A percentile compares a stretch with the other conserved stretches of the same genome.
These are phyloP conservation scores for Entomortierella lignicola DNA, from an alignment of 192 early-diverging fungal species.

Conservation along the genomic window DNA sequence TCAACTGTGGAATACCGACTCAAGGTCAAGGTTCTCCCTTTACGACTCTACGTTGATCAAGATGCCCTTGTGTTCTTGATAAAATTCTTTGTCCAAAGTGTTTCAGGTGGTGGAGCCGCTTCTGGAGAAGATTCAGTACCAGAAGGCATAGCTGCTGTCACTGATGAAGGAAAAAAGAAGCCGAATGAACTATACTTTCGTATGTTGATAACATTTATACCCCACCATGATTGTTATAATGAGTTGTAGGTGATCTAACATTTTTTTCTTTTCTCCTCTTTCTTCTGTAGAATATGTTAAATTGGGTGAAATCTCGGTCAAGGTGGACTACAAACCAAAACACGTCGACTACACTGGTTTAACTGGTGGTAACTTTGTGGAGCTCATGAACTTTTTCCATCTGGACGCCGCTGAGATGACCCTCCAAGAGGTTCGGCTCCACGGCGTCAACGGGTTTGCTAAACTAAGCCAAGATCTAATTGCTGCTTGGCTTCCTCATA, in stretches of 20 bases:
- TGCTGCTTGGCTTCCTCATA: slow-evolving; percentile 90
- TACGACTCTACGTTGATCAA: slow-evolving; percentile 93
- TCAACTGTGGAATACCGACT: slow-evolving; percentile 69
- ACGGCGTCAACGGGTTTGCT: slow-evolving; percentile 79
- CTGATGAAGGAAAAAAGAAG: slow-evolving; percentile 22
- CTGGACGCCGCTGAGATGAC: slow-evolving; percentile 94
- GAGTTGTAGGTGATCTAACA: no score
- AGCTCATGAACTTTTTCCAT: slow-evolving; percentile 93
- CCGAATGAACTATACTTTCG: slow-evolving; percentile 62
- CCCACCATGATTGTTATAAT: neutral
- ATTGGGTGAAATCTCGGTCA: slow-evolving; percentile 80
- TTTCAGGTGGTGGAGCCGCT: neutral
- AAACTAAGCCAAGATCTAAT: slow-evolving; percentile 75
- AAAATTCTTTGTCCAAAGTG: slow-evolving; percentile 76
- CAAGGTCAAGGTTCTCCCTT: slow-evolving; percentile 75
- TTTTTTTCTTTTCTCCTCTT: no score
- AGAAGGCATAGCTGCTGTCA: slow-evolving; percentile 3
- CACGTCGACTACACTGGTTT: slow-evolving; percentile 81
- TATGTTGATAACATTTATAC: slow-evolving; percentile 40
- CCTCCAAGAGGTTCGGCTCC: slow-evolving; percentile 77
- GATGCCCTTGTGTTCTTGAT: slow-evolving; percentile 89
- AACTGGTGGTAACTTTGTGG: slow-evolving; percentile 78
- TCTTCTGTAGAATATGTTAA: slow-evolving; percentile 76
- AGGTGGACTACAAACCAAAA: slow-evolving; percentile 98
- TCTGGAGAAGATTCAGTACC: neutral